Evolutionary conservation across 2,329 filamentous ascomycete genomes (phyloP).

Genomic region (Thelonectria blattea): DNA sequence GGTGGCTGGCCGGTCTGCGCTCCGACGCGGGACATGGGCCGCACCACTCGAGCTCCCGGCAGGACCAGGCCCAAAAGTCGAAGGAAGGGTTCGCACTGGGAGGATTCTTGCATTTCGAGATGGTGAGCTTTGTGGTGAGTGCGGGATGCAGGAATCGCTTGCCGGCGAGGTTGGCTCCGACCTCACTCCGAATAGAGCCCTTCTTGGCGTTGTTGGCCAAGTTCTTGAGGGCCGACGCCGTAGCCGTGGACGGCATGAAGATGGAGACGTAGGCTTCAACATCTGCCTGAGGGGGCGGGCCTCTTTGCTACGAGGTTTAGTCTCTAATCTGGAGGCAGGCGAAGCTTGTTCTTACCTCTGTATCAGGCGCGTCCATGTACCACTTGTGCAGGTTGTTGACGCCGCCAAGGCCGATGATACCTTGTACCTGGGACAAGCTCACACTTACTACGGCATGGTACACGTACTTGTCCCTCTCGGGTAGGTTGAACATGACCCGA

Average conservation of each 20-base stretch:
- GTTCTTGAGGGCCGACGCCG: conserved; percentile 65
- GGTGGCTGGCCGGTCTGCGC: conserved; percentile 64
- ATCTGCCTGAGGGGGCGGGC: conserved; percentile 61
- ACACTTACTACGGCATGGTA: conserved; percentile 60
- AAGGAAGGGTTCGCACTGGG: conserved; percentile 67
- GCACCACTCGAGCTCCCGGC: conserved; percentile 68
- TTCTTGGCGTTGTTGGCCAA: conserved; percentile 70
- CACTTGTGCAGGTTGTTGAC: conserved; percentile 56
- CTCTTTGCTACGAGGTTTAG: conserved; percentile 41
- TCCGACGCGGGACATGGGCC: conserved; percentile 62
- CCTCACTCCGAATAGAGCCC: conserved; percentile 62
- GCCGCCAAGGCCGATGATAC: conserved; percentile 50
- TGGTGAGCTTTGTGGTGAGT: conserved; percentile 46
- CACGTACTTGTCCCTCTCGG: conserved; percentile 52
- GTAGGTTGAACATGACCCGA: conserved; percentile 51
- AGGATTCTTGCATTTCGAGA: conserved; percentile 55
- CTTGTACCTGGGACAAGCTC: conserved; percentile 55
- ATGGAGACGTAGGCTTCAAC: conserved; percentile 70
- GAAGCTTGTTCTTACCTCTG: conserved; percentile 37
- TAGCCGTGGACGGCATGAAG: conserved; percentile 66
- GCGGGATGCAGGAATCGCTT: conserved; percentile 58
- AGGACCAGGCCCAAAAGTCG: conserved; percentile 71
- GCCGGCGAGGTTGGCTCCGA: conserved; percentile 61
- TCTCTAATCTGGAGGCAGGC: background rate
- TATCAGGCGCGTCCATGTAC: conserved; percentile 50